Base-by-base conservation (phyloP, 1,284 basidiomycete genomes). In the Xerocomus minutiporus region DNA sequence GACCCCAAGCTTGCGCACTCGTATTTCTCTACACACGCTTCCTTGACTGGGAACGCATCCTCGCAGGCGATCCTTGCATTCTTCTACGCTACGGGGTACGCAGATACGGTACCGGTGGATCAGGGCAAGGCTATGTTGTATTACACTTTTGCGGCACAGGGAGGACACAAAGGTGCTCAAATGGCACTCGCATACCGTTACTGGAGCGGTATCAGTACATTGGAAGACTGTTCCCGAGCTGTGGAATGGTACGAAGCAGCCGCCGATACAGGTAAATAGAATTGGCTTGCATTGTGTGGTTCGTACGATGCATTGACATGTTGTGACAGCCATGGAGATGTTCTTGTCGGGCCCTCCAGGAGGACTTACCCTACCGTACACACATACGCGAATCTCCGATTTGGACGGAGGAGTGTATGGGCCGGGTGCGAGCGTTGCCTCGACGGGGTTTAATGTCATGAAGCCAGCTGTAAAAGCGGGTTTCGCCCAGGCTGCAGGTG, bases 161-260 rank as follows among this genome's bases (percentile, higher is more conserved):
- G 88, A 15, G 91, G 89, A 0, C 81, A 95, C 70, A 83, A 86
- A 59, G 85, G 89, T 5, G 90, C 96, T 0, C 88, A 95, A 67
- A 94, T 96, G 90, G 84, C 93, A 0, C 76, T 99, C 36, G 97
- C 87, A 0, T 98, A 96, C 70, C 82, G 94, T n/a, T 88, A 95
- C 66, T 97, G 92, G 89, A 87, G 88, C 26, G 97, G 97, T 0
- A 95, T 99, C 55, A 92, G 94, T 6, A 88, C 91, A 0, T 77
- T 85, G 49, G 93, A 97, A 67, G 85, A 87, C 61, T 97, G 95
- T 67, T 76, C 83, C 64, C 75, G 81, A 6, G 90, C 94, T 3
- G 71, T 93, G 43, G 80, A 83, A 25, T 97, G 91, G 86, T 97
- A 97, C 67, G 88, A 92, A 63, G 78, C 76, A 38, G 92, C 93